Base-by-base conservation (phyloP, 2,329 filamentous ascomycete genomes). In the Clarireedia homoeocarpa region DNA sequence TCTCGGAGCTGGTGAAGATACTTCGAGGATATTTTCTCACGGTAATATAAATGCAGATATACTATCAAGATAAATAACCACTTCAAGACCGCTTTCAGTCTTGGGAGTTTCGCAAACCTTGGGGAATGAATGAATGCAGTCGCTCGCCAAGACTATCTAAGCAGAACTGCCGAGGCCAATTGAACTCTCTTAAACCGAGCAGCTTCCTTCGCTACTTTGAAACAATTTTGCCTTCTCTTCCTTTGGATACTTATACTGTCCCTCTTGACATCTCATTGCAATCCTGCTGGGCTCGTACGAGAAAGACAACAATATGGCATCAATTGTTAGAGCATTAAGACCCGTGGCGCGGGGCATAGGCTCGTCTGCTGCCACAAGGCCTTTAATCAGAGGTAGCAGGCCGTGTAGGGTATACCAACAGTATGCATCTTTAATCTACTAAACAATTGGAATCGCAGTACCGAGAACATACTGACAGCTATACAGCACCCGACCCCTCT, bases 401-500 rank as follows among this genome's bases (percentile, higher is more conserved):
- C 63, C 70, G 5, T 67, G 62, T 57, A 71, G 71, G 56, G 66
- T 73, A 58, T 64, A 70, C 49, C 73, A 72, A 63, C 71, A 72
- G 75, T 77, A 69, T 61, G 66, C 24, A 6, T 23, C 3, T 12
- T 2, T 20, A 36, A 20, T 58, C 15, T 23, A 27, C 9, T 1
- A 36, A 4, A 1, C 15, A 4, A 6, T 9, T 4, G 20, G 15
- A 12, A 20, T 50, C 9, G 12, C 7, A 7, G 24, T 44, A 39
- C 24, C 24, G 6, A 20, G 14, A 46, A 6, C 7, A 23, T 48
- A 38, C 39, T 61, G 20, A 60, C 38, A 56, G 26, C 40, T 17
- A 27, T 48, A 24, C 52, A 77, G 73, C 62, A 64, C 69, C 12
- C 80, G 83, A 63, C 67, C 77, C 20, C 78, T 90, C 57, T 86